phyloP scores from a whole-genome alignment of 2,329 filamentous ascomycete genomes.

The Colletotrichum simmondsii region DNA sequence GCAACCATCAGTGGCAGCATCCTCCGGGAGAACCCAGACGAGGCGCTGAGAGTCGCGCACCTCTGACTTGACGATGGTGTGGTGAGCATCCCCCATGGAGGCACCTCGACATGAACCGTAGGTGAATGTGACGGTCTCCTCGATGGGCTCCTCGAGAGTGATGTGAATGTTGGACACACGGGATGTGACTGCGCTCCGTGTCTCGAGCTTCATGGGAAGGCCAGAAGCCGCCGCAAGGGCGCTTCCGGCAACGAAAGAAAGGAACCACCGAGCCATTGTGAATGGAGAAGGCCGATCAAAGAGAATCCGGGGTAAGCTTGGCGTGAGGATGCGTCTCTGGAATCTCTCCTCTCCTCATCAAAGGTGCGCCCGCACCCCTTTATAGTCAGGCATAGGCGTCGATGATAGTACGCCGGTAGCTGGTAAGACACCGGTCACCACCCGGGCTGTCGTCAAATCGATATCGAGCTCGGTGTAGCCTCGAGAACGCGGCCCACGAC shows the following conservation, averaged over 20 bases:
- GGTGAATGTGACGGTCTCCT: conserved; percentile 37
- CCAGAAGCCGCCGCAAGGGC: conserved; percentile 30
- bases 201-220: conserved; percentile 48
- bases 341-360: neutral
- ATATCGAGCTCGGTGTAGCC: neutral
- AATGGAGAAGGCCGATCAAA: neutral
- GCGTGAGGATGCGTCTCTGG: conserved; percentile 15
- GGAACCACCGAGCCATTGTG: conserved; percentile 33
- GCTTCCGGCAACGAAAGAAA: conserved; percentile 30
- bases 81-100: conserved; percentile 33
- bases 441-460: neutral
- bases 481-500: neutral
- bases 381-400: neutral
- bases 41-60: conserved; percentile 37
- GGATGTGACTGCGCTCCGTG: conserved; percentile 43
- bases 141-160: conserved; percentile 32
- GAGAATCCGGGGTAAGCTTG: conserved; percentile 11
- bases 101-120: conserved; percentile 38
- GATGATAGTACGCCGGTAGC: conserved; percentile 1
- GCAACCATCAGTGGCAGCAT: conserved; percentile 45
- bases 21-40: conserved; percentile 39
- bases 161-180: conserved; percentile 47
- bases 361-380: neutral
- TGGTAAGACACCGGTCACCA: neutral
- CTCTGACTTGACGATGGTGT: conserved; percentile 35